These are phyloP conservation scores for Sporothrix protearum DNA, from an alignment of 2,329 filamentous ascomycete species.

Conservation along the genomic window DNA sequence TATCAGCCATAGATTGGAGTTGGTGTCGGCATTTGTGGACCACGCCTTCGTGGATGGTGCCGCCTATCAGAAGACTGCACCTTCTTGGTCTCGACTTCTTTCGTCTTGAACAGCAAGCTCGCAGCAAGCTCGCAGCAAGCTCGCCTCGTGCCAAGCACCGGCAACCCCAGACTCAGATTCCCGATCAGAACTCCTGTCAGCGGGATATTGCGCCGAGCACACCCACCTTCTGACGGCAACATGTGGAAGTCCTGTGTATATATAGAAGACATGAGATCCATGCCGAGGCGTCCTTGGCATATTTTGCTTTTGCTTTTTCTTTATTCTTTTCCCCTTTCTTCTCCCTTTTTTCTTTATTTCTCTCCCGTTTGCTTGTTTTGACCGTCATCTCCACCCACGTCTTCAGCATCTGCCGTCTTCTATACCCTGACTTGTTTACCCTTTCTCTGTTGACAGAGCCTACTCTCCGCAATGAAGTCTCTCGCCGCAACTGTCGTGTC, in stretches of 20 bases:
- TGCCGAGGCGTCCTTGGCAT: neutral
- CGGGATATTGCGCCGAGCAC: neutral
- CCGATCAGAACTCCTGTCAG: neutral
- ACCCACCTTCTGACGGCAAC: neutral
- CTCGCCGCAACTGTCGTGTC: slow-evolving; percentile 30
- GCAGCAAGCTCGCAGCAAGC: neutral
- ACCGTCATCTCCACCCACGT: neutral
- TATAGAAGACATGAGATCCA: neutral
- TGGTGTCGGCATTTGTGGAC: slow-evolving; percentile 8
- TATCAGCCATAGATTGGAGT: slow-evolving; percentile 10
- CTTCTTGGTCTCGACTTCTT: neutral
- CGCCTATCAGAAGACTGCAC: neutral
- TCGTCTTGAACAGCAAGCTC: neutral
- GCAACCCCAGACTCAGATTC: neutral
- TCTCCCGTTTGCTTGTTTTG: neutral
- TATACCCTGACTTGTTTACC: neutral
- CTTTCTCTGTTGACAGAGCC: neutral
- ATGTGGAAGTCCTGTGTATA: neutral
- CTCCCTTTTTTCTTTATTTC: neutral
- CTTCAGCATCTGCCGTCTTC: neutral
- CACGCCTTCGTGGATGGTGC: neutral
- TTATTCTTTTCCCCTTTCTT: neutral
- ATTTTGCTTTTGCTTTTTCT: neutral
- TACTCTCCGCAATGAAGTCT: slow-evolving; percentile 32
- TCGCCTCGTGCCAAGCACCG: neutral